Evolutionary conservation across 768 basidiomycete genomes (phyloP), one percentile per base, ranked within the genome.

Genomic region (Crucibulum laeve): DNA sequence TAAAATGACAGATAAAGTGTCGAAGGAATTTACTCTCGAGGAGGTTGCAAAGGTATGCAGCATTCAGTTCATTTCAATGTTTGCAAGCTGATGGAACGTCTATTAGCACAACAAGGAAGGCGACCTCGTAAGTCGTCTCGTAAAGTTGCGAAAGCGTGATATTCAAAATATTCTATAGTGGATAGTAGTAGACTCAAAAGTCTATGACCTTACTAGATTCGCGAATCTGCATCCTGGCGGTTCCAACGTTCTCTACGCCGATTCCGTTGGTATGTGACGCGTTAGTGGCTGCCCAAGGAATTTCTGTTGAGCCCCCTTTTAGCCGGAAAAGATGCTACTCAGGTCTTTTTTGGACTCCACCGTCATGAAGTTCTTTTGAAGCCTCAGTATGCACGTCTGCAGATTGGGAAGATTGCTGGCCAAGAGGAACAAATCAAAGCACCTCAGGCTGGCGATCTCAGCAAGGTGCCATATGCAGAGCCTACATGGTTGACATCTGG

Each of bases 211-310:
- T 23, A 79, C 85, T 28, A 81, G 77, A 47, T 96, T 98, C 53
- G 83, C 80, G 18, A 69, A 80, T 47, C 64, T 96, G 39, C 94
- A 98, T 56, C 94, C 91, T 1, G 79, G 93, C 41, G 92, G 93
- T 7, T 59, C 77, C 21, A 83, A 79, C 25, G 91, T 95, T 4
- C 67, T 91, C 22, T 76, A 76, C 50, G 78, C 82, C 15, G 63
- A 76, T 7, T 64, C 71, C 26, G 74, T 95, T 41, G 87, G 87
- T 86, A 54, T 53, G 78, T 45, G 7, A 18, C n/a, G 15, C 23
- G 6, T 19, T 34, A 19, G 28, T 19, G 7, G 37, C 15, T 40
- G 37, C 15, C 30, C 26, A 23, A 32, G 14, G 5, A 10, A 19
- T 24, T 37, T 35, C 25, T 28, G 23, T 19, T 21, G 22, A 25